Evolutionary conservation across 1,139 yeast genomes (phyloP), one percentile per base, ranked within the genome.

Genomic region (Debaryomyces coudertii): DNA sequence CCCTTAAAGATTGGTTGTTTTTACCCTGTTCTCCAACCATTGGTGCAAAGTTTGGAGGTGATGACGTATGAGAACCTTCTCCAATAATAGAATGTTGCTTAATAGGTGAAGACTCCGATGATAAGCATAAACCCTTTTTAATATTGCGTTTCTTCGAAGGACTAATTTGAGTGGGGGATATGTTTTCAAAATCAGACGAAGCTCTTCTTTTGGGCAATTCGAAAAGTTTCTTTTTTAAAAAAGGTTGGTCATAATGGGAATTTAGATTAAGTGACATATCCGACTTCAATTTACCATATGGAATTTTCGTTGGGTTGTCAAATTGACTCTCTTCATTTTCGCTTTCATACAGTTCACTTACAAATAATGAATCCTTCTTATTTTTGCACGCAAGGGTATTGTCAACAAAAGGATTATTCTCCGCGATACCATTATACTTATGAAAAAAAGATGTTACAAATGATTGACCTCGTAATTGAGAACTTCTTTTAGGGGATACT

Each of bases 381-480:
- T 31, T 18, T 9, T 33, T 2, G 7, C 5, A 11, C 15, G 8
- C 7, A 7, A 11, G 7, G 18, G 12, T 8, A 11, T 18, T 30
- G 6, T 42, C 46, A n/a, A 43, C 11, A 28, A 33, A 43, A 6
- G 46, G 40, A 33, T 33, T 43, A 16, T 38, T 42, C 18, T 38
- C 39, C 15, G 31, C 11, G 27, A 14, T 14, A 16, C 8, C 20
- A 11, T 36, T 37, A 5, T 15, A 16, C 22, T 15, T 24, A 5
- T 11, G 16, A n/a, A 40, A 31, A 40, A 40, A 40, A n/a, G 47
- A 42, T 12, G 46, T 45, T 8, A 45, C 29, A 24, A 27, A 12
- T 20, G 42, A 34, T 28, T 45, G 44, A 5, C 44, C 40, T 15
- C 34, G 35, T 6, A 22, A 18, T 4, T 8, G 9, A 9, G 14